These are phyloP conservation scores for Ulmus americana DNA, from an alignment of 331 rosid genomes.

Conservation along the genomic window DNA sequence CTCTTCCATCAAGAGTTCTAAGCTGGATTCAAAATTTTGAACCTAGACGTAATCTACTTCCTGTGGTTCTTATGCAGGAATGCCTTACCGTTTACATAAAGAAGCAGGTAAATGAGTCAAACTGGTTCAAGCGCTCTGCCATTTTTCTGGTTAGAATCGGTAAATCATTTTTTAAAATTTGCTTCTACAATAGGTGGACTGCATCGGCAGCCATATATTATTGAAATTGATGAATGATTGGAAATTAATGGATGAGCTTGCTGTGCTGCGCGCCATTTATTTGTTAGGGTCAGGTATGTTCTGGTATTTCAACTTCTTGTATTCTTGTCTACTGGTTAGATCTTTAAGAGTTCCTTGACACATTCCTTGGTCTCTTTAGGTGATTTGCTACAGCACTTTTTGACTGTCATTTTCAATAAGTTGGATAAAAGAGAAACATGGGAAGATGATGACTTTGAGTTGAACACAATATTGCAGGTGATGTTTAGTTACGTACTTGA, in stretches of 20 bases:
- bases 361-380: conserved; percentile 47
- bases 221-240: conserved; percentile 86
- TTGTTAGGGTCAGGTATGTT: conserved; percentile 91
- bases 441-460: conserved; percentile 87
- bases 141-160: conserved; percentile 10
- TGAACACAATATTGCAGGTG: conserved; percentile 89
- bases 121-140: conserved; percentile 20
- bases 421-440: conserved; percentile 88
- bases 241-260: conserved; percentile 96
- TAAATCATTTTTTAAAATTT: conserved; percentile 18
- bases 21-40: conserved; percentile 71
- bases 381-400: conserved; percentile 91
- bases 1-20: conserved; percentile 81
- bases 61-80: conserved; percentile 75
- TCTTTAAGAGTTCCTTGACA: conserved; percentile 18
- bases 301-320: conserved; percentile 1
- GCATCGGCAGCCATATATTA: conserved; percentile 71
- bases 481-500: conserved; percentile 19
- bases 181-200: conserved; percentile 60
- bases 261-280: conserved; percentile 86
- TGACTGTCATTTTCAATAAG: conserved; percentile 76
- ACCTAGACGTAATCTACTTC: conserved; percentile 66
- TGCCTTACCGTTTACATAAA: conserved; percentile 66
- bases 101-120: conserved; percentile 60
- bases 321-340: not conserved